Conservation (phyloP, 495 filamentous ascomycete species). For the Aspergillus baeticus region DNA sequence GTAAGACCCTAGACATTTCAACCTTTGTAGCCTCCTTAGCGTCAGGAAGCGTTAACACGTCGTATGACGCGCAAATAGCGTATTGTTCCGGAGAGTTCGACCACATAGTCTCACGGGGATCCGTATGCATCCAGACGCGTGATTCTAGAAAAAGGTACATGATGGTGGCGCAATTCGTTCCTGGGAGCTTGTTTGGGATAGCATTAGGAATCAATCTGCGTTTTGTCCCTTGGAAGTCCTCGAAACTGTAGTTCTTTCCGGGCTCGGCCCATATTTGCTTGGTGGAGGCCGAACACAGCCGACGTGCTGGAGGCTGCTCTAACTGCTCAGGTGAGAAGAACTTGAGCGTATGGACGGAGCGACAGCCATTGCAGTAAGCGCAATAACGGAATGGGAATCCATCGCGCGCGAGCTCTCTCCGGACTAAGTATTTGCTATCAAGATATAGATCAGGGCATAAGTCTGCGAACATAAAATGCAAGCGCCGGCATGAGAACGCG, state of each 20-base stretch:
- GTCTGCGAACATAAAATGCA: background rate
- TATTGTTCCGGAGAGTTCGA: background rate
- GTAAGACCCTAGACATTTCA: background rate
- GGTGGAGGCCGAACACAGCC: background rate
- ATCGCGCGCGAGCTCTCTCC: conserved; percentile 1
- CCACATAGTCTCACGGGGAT: background rate
- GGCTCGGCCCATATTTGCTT: background rate
- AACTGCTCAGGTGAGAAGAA: background rate
- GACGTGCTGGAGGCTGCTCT: background rate
- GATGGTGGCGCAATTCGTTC: background rate
- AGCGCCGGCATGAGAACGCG: background rate
- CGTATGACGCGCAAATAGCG: background rate
- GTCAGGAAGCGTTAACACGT: background rate
- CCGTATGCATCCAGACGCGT: background rate
- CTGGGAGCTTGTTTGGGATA: background rate
- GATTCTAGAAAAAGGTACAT: background rate
- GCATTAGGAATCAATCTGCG: background rate
- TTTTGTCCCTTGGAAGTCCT: background rate
- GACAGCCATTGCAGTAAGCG: conserved; percentile 3
- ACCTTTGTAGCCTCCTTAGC: background rate
- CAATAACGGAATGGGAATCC: background rate
- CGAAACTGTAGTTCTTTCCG: background rate
- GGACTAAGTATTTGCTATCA: background rate
- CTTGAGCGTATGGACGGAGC: background rate
- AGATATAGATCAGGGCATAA: background rate